Percentiles rank a stretch among this genome's conserved stretches.
These are phyloP conservation scores for Pichia sp. DNA, from an alignment of 1,139 yeast genomes.

Conservation along the genomic window DNA sequence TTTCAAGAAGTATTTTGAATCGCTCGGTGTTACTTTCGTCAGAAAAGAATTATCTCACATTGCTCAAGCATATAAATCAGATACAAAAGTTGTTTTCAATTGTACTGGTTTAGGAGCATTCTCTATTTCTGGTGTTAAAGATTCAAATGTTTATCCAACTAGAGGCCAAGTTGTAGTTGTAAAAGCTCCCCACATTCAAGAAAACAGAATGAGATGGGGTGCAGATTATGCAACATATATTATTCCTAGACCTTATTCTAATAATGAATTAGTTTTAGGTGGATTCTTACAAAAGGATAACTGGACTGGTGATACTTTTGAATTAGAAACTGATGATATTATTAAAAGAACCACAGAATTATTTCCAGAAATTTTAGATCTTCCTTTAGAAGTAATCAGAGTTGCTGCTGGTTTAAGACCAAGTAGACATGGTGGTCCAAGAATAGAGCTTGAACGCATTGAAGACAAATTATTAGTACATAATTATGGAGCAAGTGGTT, in stretches of 20 bases:
- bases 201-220: slow-evolving; percentile 48
- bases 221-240: slow-evolving; percentile 52
- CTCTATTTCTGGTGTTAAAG: slow-evolving; percentile 51
- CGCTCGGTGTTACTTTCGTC: slow-evolving; percentile 44
- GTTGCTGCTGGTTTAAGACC: slow-evolving; percentile 69
- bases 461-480: slow-evolving; percentile 44
- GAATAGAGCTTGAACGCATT: slow-evolving; percentile 47
- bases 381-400: slow-evolving; percentile 44
- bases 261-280: slow-evolving; percentile 59
- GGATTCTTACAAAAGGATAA: slow-evolving; percentile 57
- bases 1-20: slow-evolving; percentile 37
- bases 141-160: slow-evolving; percentile 49
- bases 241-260: slow-evolving; percentile 61
- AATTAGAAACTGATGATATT: slow-evolving; percentile 51
- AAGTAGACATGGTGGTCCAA: slow-evolving; percentile 59
- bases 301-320: slow-evolving; percentile 52
- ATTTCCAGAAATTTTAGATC: slow-evolving; percentile 45
- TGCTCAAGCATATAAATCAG: slow-evolving; percentile 42
- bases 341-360: slow-evolving; percentile 48
- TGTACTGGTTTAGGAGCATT: slow-evolving; percentile 66
- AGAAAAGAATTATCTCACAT: slow-evolving; percentile 45
- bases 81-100: slow-evolving; percentile 50
- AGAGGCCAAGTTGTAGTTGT: slow-evolving; percentile 67
- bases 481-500: slow-evolving; percentile 73
- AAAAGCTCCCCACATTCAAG: slow-evolving; percentile 49